Evolutionary conservation across 2,329 filamentous ascomycete species (phyloP).

Genomic region (Cladorrhinum sp.): DNA sequence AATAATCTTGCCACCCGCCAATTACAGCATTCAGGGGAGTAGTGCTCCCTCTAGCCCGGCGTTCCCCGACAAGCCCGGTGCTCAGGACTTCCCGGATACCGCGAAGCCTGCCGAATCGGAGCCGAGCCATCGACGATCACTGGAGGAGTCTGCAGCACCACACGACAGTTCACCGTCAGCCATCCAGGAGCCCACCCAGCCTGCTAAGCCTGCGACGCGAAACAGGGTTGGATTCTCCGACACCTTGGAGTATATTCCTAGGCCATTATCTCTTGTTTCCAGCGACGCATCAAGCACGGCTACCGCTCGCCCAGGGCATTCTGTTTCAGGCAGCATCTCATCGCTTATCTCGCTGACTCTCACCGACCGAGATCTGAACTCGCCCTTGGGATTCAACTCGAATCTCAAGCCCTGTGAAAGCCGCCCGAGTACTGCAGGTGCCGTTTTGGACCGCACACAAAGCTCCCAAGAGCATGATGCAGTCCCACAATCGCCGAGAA

Average conservation of each 20-base stretch:
- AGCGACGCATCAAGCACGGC: constrained; percentile 78
- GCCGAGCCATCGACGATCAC: constrained; percentile 7
- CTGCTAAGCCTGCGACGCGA: constrained; percentile 37
- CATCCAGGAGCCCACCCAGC: constrained; percentile 16
- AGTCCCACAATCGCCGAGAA: constrained; percentile 39
- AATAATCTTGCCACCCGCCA: constrained; percentile 60
- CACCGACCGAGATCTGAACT: constrained; percentile 40
- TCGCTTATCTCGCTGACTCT: constrained; percentile 65
- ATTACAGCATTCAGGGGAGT: constrained; percentile 49
- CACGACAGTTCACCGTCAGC: constrained; percentile 16
- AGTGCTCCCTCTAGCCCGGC: constrained; percentile 65
- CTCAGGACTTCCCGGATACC: constrained; percentile 25
- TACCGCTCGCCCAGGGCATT: constrained; percentile 67
- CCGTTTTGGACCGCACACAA: constrained; percentile 57
- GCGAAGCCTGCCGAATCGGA: constrained; percentile 10
- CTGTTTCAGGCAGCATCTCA: constrained; percentile 74
- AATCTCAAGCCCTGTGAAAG: constrained; percentile 45
- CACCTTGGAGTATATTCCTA: constrained; percentile 76
- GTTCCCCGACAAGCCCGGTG: constrained; percentile 38
- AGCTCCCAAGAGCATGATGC: constrained; percentile 36
- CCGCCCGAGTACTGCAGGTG: constrained; percentile 68
- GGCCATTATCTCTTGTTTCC: constrained; percentile 79
- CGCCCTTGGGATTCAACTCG: constrained; percentile 37
- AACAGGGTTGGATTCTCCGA: constrained; percentile 81
- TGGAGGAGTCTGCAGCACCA: constrained; percentile 1